Conservation (phyloP, 768 basidiomycete genomes). For the Calocybe gangraenosa region DNA sequence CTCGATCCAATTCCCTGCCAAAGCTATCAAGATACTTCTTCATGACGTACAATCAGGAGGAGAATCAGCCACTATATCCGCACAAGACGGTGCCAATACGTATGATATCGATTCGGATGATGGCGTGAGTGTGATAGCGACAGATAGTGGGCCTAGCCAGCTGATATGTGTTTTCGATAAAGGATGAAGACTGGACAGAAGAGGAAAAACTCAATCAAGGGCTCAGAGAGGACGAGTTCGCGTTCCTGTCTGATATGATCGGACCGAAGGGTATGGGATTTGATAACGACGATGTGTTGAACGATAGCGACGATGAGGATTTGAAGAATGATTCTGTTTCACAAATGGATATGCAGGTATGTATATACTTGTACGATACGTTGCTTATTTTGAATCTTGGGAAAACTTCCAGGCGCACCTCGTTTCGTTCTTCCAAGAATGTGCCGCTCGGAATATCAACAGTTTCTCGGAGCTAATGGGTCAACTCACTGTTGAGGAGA, state of each 20-base stretch:
- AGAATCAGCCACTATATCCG: conserved; percentile 64
- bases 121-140: conserved; percentile 41
- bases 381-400: not conserved
- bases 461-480: conserved; percentile 62
- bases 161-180: conserved; percentile 4
- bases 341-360: not conserved
- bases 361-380: not conserved
- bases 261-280: conserved; percentile 68
- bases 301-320: conserved; percentile 82
- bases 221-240: conserved; percentile 71
- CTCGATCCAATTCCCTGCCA: conserved; percentile 82
- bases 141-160: not conserved
- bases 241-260: conserved; percentile 80
- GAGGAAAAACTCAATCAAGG: conserved; percentile 65
- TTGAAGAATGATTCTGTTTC: conserved; percentile 67
- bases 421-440: conserved; percentile 66
- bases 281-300: conserved; percentile 74
- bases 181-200: conserved; percentile 94
- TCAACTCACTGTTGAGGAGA: conserved; percentile 69
- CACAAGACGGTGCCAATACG: conserved; percentile 35
- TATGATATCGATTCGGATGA: conserved; percentile 73
- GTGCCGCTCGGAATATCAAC: conserved; percentile 55
- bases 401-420: conserved; percentile 62
- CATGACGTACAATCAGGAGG: conserved; percentile 80
- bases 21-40: conserved; percentile 86